Evolutionary conservation across 306 rosid genomes (phyloP).

Genomic region (Castanea mollissima): DNA sequence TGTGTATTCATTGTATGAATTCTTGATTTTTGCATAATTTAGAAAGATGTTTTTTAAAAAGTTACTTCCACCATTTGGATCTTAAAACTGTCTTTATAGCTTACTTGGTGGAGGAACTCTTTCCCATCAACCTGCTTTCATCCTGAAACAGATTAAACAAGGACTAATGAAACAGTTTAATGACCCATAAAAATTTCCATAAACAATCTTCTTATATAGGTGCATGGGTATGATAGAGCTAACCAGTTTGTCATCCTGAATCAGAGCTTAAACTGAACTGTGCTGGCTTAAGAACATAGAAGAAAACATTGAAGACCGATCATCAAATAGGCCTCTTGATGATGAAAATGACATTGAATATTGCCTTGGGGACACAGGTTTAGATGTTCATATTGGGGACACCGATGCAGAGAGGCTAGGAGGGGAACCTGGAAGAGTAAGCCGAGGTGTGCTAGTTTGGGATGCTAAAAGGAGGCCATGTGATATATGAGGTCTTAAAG

Average conservation of each 20-base stretch:
- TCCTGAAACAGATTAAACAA: conserved; percentile 40
- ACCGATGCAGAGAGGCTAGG: conserved; percentile 60
- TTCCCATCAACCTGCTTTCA: conserved; percentile 88
- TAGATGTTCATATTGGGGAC: conserved; percentile 77
- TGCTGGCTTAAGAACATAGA: conserved; percentile 34
- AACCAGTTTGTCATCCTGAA: conserved; percentile 55
- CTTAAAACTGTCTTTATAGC: conserved; percentile 48
- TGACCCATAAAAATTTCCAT: background rate
- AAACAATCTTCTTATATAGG: conserved; percentile 5
- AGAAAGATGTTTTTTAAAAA: too few species aligned
- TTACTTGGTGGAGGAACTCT: conserved; percentile 95
- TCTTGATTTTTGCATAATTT: background rate
- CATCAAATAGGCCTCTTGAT: conserved; percentile 66
- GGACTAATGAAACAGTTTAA: background rate
- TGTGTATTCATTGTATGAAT: background rate
- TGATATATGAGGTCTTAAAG: conserved; percentile 49
- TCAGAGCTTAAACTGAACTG: conserved; percentile 48
- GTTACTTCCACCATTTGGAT: too few species aligned
- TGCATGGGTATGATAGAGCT: conserved; percentile 21
- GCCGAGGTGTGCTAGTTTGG: conserved; percentile 65
- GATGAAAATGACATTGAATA: conserved; percentile 63
- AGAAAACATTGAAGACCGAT: conserved; percentile 49
- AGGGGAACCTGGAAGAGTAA: conserved; percentile 78
- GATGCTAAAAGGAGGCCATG: conserved; percentile 63
- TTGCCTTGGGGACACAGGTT: conserved; percentile 72